These are phyloP conservation scores for Pleurotus citrinopileatus DNA, from an alignment of 768 basidiomycete species.

Conservation along the genomic window DNA sequence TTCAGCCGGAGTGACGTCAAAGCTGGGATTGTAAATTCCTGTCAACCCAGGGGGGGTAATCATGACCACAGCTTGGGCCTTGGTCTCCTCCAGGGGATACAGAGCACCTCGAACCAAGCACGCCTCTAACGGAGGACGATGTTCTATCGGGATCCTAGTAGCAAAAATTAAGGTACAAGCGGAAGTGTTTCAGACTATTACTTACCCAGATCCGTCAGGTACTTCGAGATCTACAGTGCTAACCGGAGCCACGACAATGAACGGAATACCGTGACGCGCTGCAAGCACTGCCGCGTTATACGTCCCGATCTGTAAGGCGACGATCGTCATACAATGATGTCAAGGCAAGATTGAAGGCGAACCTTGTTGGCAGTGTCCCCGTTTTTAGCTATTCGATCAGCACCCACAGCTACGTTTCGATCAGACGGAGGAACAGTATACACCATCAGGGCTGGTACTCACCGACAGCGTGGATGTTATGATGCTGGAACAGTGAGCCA, in stretches of 20 bases:
- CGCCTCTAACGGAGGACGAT: slow-evolving; percentile 84
- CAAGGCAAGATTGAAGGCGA: slow-evolving; percentile 6
- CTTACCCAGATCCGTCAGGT: slow-evolving; percentile 57
- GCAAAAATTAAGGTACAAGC: slow-evolving; percentile 10
- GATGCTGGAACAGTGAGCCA: slow-evolving; percentile 88
- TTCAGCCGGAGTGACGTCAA: slow-evolving; percentile 94
- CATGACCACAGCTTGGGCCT: slow-evolving; percentile 66
- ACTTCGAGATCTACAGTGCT: slow-evolving; percentile 89
- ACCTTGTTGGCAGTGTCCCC: slow-evolving; percentile 97
- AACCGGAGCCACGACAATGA: slow-evolving; percentile 91
- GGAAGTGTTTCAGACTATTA: slow-evolving; percentile 26
- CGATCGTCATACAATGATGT: slow-evolving; percentile 1
- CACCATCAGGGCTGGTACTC: slow-evolving; percentile 20
- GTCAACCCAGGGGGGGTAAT: slow-evolving; percentile 69
- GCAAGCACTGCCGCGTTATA: slow-evolving; percentile 96
- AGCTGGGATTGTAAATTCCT: slow-evolving; percentile 88
- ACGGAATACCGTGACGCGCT: slow-evolving; percentile 82
- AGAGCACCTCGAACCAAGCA: slow-evolving; percentile 83
- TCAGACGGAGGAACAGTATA: not conserved
- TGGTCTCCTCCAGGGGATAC: slow-evolving; percentile 51
- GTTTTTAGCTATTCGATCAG: slow-evolving; percentile 86
- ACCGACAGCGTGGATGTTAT: slow-evolving; percentile 82
- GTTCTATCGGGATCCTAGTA: slow-evolving; percentile 88
- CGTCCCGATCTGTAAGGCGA: slow-evolving; percentile 71
- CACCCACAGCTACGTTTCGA: slow-evolving; percentile 63